Evolutionary conservation across 768 basidiomycete species (phyloP), one percentile per base, ranked within the genome.

Genomic region (Rickenella mellea): DNA sequence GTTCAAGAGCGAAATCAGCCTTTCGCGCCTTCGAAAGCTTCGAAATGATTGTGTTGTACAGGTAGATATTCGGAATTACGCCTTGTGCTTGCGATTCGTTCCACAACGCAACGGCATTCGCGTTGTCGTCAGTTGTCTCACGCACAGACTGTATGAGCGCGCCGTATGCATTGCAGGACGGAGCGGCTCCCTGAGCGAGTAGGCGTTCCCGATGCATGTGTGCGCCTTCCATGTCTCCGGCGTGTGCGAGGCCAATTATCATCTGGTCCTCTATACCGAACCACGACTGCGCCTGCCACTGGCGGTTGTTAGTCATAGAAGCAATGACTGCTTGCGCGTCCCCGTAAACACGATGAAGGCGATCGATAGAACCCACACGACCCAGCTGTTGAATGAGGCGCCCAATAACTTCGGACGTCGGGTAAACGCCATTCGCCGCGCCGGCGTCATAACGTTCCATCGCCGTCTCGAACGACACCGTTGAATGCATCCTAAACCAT

Each of bases 21-120:
- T 94, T 94, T 50, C 96, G 76, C 3, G 96, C 96, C 60, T 85
- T 90, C 25, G 90, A 81, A 8, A 99, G 74, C 65, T 94, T 93
- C 48, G 88, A 91, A 62, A 99, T 97, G 64, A 93, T 83, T 52
- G 89, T 97, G 68, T 99, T 98, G 70, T 85, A 99, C 28, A 99
- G 74, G 64, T 83, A 99, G 36, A 83, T 70, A 55, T 88, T 92
- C 12, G 90, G 83, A 25, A 54, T 50, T 28, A 94, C 85, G 7
- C 79, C 78, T 21, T 76, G 73, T 32, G 64, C 59, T 46, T 79
- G 72, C 17, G 83, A 72, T 60, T 99, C 93, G 22, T 80, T 65
- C 66, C 83, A 98, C 24, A 97, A 73, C 24, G 78, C 72, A 60
- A 91, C 67, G 0, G 91, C 93, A 48, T 91, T 87, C 3, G 80